phyloP scores from a whole-genome alignment of 2,329 filamentous ascomycete genomes.

The Penicillium oxalicum region DNA sequence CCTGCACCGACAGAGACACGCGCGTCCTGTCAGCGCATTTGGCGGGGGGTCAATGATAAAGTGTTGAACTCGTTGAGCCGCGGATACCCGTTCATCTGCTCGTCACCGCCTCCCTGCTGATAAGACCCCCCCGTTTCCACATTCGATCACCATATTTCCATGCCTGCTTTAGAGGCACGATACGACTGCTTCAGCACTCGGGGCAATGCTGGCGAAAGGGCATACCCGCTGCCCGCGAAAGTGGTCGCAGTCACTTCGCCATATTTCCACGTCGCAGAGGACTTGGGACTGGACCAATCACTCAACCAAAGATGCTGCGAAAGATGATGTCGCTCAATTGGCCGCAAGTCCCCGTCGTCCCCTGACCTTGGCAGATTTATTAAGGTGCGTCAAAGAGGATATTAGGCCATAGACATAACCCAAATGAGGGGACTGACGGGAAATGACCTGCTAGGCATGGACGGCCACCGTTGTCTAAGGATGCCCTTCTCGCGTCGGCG shows the following conservation, averaged over 20 bases:
- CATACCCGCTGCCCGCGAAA: not conserved
- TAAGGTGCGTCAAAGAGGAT: slow-evolving; percentile 58
- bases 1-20: too few species aligned
- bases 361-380: slow-evolving; percentile 78
- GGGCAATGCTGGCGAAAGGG: slow-evolving; percentile 6
- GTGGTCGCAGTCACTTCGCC: slow-evolving; percentile 6
- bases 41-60: too few species aligned
- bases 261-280: slow-evolving; percentile 16
- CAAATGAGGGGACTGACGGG: not conserved
- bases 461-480: slow-evolving; percentile 72
- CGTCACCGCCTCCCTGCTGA: slow-evolving; percentile 11
- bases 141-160: not conserved
- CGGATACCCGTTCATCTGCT: slow-evolving; percentile 12
- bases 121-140: slow-evolving; percentile 2
- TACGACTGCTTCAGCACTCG: slow-evolving; percentile 8
- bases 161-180: not conserved
- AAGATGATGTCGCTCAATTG: slow-evolving; percentile 72
- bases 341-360: slow-evolving; percentile 73
- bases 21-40: too few species aligned
- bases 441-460: slow-evolving; percentile 52
- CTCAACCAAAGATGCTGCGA: slow-evolving; percentile 50
- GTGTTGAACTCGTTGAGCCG: slow-evolving; percentile 3
- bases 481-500: slow-evolving; percentile 78
- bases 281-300: slow-evolving; percentile 37
- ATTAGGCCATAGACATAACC: not conserved